Evolutionary conservation across 257 asterid species (phyloP).

Genomic region (Capsicum baccatum): DNA sequence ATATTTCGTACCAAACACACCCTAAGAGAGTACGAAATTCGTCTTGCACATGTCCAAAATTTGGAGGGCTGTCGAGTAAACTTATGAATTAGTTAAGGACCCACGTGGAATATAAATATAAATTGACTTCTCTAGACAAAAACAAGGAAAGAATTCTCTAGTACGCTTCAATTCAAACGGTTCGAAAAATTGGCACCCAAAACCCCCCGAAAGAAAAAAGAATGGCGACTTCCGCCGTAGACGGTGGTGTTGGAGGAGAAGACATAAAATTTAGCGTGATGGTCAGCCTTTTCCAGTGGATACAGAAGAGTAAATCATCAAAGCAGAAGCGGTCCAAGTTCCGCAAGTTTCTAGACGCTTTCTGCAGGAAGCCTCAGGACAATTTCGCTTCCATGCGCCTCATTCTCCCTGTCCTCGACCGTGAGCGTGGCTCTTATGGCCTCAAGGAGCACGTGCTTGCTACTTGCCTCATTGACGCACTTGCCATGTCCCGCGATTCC

Average conservation of each 20-base stretch:
- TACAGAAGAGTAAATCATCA: conserved; percentile 77
- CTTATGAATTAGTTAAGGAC: neutral
- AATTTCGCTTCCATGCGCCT: conserved; percentile 85
- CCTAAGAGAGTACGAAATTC: too few relatives aligned
- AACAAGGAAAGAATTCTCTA: neutral
- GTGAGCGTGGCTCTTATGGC: conserved; percentile 93
- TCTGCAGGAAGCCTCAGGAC: conserved; percentile 68
- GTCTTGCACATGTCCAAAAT: neutral
- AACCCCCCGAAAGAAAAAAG: neutral
- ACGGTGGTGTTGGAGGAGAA: conserved; percentile 38
- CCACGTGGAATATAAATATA: neutral
- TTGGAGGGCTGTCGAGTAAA: neutral
- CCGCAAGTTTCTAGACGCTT: conserved; percentile 90
- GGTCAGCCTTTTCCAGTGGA: conserved; percentile 85
- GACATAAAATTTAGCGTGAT: conserved; percentile 81
- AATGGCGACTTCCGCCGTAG: conserved; percentile 31
- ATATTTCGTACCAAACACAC: too few relatives aligned
- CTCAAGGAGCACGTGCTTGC: conserved; percentile 93
- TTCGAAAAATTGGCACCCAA: neutral
- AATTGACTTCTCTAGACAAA: too few relatives aligned
- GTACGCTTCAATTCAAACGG: conserved; percentile 25
- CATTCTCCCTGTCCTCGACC: conserved; percentile 81
- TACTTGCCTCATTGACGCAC: conserved; percentile 87
- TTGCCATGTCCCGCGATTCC: conserved; percentile 90
- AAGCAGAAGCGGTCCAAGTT: conserved; percentile 71